These are phyloP conservation scores for Anisodus acutangulus DNA, from an alignment of 257 asterid species.

Conservation along the genomic window DNA sequence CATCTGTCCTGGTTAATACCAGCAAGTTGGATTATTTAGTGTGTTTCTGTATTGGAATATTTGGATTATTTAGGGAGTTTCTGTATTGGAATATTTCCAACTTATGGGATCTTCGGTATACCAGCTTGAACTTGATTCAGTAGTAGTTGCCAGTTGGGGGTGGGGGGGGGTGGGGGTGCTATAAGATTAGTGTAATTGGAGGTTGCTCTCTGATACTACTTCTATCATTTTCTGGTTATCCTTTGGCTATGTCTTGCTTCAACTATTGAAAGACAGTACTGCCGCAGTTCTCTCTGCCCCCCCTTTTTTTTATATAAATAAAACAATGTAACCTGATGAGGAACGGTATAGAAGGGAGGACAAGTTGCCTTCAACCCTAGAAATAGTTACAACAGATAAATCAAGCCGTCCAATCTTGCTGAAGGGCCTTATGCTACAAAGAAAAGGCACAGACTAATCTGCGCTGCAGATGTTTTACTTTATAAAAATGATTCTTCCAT, in stretches of 20 bases:
- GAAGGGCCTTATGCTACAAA: neutral
- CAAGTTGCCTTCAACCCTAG: neutral
- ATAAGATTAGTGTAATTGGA: neutral
- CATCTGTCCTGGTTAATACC: neutral
- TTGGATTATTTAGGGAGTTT: neutral
- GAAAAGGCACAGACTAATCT: neutral
- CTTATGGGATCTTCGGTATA: neutral
- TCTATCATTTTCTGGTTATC: neutral
- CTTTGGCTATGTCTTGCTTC: neutral
- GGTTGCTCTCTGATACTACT: neutral
- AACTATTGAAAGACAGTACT: neutral
- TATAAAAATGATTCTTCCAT: neutral
- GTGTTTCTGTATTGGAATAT: neutral
- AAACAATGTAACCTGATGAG: neutral
- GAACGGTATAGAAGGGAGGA: neutral
- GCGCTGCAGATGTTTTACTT: neutral
- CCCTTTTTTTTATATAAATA: neutral
- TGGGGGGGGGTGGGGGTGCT: neutral
- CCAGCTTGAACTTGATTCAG: constrained; percentile 16
- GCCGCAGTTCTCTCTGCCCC: neutral
- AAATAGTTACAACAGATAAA: neutral
- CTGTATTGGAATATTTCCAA: neutral
- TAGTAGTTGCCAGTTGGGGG: neutral
- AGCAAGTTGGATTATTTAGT: neutral
- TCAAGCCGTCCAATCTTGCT: neutral